Conservation (phyloP, 2,329 filamentous ascomycete genomes). For the Chrysoporthe cubensis region DNA sequence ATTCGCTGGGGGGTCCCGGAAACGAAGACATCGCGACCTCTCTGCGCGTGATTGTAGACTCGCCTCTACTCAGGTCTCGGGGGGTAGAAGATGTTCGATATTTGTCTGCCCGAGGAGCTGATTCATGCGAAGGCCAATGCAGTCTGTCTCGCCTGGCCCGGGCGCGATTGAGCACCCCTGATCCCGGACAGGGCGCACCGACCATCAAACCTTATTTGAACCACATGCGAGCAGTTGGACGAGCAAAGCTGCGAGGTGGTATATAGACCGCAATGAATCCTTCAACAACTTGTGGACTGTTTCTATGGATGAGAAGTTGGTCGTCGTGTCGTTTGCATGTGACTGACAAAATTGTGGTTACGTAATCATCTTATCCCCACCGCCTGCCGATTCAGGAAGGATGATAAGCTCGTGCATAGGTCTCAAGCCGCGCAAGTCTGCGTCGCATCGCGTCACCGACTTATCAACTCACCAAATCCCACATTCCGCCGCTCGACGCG, state of each 20-base stretch:
- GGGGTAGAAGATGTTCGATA: too few species aligned
- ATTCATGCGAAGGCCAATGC: too few species aligned
- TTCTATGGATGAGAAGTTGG: background rate
- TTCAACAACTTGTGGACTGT: background rate
- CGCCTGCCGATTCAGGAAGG: conserved; percentile 7
- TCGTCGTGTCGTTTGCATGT: background rate
- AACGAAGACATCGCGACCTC: too few species aligned
- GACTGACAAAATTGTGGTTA: background rate
- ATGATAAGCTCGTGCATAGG: background rate
- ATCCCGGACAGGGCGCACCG: conserved; percentile 3
- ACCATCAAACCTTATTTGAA: conserved; percentile 25
- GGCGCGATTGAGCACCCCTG: background rate
- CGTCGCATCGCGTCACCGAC: background rate
- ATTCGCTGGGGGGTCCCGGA: too few species aligned
- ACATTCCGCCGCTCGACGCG: background rate
- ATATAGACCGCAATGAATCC: background rate
- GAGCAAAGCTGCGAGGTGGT: background rate
- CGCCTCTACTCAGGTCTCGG: too few species aligned
- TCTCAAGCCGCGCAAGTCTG: background rate
- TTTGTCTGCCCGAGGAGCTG: too few species aligned
- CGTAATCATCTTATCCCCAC: conserved; percentile 5
- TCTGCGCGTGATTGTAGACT: too few species aligned
- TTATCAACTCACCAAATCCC: background rate
- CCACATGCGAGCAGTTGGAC: conserved; percentile 3
- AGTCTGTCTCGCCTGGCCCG: conserved; percentile 6